Evolutionary conservation across 1,284 basidiomycete species (phyloP).

Genomic region (Puccinia hordei): DNA sequence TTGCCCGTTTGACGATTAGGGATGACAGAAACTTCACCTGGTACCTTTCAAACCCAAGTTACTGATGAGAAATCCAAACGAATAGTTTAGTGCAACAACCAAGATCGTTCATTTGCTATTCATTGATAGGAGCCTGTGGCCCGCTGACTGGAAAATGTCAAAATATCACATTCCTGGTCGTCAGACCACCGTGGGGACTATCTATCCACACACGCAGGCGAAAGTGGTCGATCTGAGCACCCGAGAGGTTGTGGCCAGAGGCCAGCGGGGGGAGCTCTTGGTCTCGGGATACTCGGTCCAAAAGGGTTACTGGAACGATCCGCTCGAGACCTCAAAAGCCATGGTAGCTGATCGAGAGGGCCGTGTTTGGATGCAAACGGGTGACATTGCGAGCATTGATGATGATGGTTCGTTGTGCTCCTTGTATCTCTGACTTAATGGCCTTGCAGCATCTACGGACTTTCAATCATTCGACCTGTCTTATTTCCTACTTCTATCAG

Average conservation of each 20-base stretch:
- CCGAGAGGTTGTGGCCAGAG: neutral
- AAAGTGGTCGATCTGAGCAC: conserved; percentile 50
- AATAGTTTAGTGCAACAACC: conserved; percentile 6
- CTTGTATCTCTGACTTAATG: neutral
- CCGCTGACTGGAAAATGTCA: neutral
- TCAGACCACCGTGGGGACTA: conserved; percentile 51
- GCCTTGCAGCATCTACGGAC: neutral
- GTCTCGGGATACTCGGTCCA: conserved; percentile 50
- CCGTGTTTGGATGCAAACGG: conserved; percentile 51
- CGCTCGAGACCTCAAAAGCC: conserved; percentile 36
- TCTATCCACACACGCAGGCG: conserved; percentile 50
- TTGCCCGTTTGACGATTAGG: conserved; percentile 23
- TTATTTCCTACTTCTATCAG: conserved; percentile 1
- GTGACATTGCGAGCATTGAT: conserved; percentile 51
- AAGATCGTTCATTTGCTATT: neutral
- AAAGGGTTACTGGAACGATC: conserved; percentile 52
- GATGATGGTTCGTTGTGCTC: conserved; percentile 23
- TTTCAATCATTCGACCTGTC: neutral
- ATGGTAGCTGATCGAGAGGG: conserved; percentile 46
- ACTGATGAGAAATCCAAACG: conserved; percentile 19
- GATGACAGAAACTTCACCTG: conserved; percentile 48
- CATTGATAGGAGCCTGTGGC: neutral
- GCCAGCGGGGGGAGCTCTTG: conserved; percentile 49
- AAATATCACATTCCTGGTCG: neutral
- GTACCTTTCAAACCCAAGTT: conserved; percentile 22